Evolutionary conservation across 176 grass and related monocot species (phyloP), one percentile per base, ranked within the genome.

Genomic region (Aegilops sharonensis): DNA sequence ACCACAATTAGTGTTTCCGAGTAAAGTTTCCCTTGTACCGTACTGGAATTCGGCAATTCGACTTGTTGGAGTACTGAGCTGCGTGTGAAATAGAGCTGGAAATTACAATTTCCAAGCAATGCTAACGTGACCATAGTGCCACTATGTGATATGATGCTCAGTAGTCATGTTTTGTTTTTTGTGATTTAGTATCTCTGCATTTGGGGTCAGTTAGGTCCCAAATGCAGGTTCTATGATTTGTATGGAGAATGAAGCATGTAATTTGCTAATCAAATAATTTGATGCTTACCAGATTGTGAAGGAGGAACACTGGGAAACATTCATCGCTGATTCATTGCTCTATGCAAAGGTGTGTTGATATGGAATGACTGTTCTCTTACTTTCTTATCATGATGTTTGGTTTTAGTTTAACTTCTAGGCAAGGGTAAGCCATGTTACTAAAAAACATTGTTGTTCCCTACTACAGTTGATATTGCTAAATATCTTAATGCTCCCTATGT

Each of bases 261-360:
- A 77, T 90, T 77, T 15, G 21, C 62, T 71, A 60, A 84, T 36
- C 64, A 84, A 71, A 20, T 15, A 66, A 43, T 69, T 37, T 69
- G 37, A 84, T 78, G 21, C 73, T 85, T 20, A 64, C 13, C 90
- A 99, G 97, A 83, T 94, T 57, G 97, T 96, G 48, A 94, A 80
- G 81, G 94, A 95, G 72, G 97, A 99, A 88, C 94, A 86, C 72
- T 96, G 92, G 97, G 97, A 99, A 72, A 88, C 86, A 61, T 94
- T 89, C 32, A 81, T 99, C 24, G 89, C 85, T 85, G 89, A 94
- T 83, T 86, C 79, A 9, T 77, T 99, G 32, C 79, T 99, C 31
- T 99, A 96, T 84, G 94, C 87, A 3, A 99, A 96, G 97, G 94
- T 96, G 63, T 4, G 43, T 25, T 66, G 15, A 76, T 61, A 67